Evolutionary conservation across 257 asterid genomes (phyloP).

Genomic region (Penstemon davidsonii): DNA sequence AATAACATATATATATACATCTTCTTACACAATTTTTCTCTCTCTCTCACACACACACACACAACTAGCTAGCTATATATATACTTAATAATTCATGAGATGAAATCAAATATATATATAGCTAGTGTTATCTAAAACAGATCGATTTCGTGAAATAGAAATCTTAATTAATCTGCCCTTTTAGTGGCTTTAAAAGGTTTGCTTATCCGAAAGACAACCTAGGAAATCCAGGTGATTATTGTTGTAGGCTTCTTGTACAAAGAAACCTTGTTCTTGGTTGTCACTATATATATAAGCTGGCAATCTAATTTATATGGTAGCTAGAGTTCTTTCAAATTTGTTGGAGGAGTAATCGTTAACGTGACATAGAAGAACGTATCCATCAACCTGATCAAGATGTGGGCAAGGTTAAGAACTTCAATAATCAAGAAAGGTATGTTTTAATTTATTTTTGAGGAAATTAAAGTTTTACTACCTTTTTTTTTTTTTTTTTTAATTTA

Average conservation of each 20-base stretch:
- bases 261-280: not conserved
- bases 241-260: not conserved
- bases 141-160: conserved; percentile 46
- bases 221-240: conserved; percentile 13
- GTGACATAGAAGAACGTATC: not conserved
- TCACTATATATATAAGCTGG: not conserved
- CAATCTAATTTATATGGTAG: not conserved
- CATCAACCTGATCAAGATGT: conserved; percentile 38
- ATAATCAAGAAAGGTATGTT: conserved; percentile 38
- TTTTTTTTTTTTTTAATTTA: too few relatives aligned
- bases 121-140: conserved; percentile 15
- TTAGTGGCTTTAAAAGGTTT: conserved; percentile 38
- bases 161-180: conserved; percentile 35
- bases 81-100: not conserved
- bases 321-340: not conserved
- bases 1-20: conserved; percentile 20
- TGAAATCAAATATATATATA: not conserved
- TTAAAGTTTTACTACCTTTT: too few relatives aligned
- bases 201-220: conserved; percentile 34
- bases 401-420: conserved; percentile 37
- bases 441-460: too few relatives aligned
- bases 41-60: conserved; percentile 25
- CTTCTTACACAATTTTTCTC: conserved; percentile 25
- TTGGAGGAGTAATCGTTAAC: not conserved
- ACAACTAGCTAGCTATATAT: conserved; percentile 5